phyloP scores from a whole-genome alignment of 228 moss, liverwort and hornwort genomes.

The Sphagnum fallax region DNA sequence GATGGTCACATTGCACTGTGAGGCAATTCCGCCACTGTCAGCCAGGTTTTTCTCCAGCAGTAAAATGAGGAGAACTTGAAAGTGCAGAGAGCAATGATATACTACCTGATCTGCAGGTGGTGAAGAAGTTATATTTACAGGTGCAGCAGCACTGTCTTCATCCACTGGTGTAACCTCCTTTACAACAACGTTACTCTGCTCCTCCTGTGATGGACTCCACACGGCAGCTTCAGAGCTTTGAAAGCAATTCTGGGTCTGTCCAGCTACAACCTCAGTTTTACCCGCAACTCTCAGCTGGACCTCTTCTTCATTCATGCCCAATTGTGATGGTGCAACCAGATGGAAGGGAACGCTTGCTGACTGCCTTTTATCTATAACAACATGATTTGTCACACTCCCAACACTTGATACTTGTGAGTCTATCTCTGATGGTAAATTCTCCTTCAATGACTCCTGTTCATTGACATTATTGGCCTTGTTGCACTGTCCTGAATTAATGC shows the following conservation, averaged over 20 bases:
- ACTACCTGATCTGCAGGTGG: slow-evolving; percentile 28
- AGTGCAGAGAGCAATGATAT: neutral
- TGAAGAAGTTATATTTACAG: slow-evolving; percentile 33
- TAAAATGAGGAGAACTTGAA: neutral
- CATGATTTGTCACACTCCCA: slow-evolving; percentile 32
- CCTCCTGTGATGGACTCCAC: slow-evolving; percentile 27
- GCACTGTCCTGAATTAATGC: slow-evolving; percentile 21
- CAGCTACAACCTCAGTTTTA: neutral
- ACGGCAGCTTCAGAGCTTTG: slow-evolving; percentile 20
- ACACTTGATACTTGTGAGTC: slow-evolving; percentile 40
- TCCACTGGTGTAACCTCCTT: slow-evolving; percentile 23
- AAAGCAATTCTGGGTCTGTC: slow-evolving; percentile 10
- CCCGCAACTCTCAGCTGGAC: neutral
- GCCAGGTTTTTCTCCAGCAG: too few relatives aligned
- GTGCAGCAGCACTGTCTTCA: slow-evolving; percentile 19
- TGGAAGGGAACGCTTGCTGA: slow-evolving; percentile 5
- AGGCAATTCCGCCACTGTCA: too few relatives aligned
- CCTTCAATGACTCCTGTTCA: neutral
- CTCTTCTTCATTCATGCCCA: slow-evolving; percentile 11
- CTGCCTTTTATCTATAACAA: slow-evolving; percentile 37
- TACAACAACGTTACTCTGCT: slow-evolving; percentile 21
- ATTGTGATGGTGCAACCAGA: slow-evolving; percentile 8
- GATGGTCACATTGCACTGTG: neutral
- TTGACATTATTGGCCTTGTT: neutral
- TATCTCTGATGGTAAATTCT: slow-evolving; percentile 16